Evolutionary conservation across 805 yeast species (phyloP).

Genomic region (Candida argentea): DNA sequence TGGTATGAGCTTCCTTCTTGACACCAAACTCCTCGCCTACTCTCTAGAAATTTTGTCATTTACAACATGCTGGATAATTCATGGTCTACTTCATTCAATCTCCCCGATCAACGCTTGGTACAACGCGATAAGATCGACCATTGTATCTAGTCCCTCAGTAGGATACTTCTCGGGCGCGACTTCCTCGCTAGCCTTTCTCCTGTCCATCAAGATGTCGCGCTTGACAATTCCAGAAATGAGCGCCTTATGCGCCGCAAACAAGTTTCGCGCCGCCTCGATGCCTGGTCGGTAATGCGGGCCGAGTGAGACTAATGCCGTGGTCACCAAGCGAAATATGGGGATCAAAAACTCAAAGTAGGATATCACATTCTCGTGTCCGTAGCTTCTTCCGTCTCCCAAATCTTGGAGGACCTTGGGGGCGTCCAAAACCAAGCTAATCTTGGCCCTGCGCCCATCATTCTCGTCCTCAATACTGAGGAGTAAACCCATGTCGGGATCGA

Average conservation of each 20-base stretch:
- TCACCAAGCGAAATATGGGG: slow-evolving; percentile 64
- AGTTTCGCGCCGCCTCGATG: slow-evolving; percentile 38
- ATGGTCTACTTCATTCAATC: too few relatives aligned
- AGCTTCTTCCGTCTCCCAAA: slow-evolving; percentile 5
- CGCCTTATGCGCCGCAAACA: slow-evolving; percentile 43
- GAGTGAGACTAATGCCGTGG: slow-evolving; percentile 59
- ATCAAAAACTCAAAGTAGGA: slow-evolving; percentile 60
- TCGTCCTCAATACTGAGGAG: slow-evolving; percentile 33
- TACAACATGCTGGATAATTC: too few relatives aligned
- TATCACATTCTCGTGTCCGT: slow-evolving; percentile 15
- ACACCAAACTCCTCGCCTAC: too few relatives aligned
- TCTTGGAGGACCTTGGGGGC: slow-evolving; percentile 32
- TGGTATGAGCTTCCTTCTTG: too few relatives aligned
- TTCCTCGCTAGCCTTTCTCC: slow-evolving; percentile 6
- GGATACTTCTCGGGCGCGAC: slow-evolving; percentile 16
- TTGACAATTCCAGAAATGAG: slow-evolving; percentile 55
- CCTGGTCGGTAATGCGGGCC: slow-evolving; percentile 66
- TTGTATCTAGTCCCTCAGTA: slow-evolving; percentile 34
- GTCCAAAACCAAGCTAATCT: slow-evolving; percentile 41
- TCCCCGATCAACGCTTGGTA: slow-evolving; percentile 42
- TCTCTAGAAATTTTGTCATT: too few relatives aligned
- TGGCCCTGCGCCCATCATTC: slow-evolving; percentile 18
- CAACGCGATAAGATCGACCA: slow-evolving; percentile 47
- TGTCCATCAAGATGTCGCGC: slow-evolving; percentile 36
- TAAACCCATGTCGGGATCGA: slow-evolving; percentile 77